A percentile compares a stretch with the other conserved stretches of the same genome.
Conservation (phyloP, 768 basidiomycete genomes). For the Boletus tylopilopsis region DNA sequence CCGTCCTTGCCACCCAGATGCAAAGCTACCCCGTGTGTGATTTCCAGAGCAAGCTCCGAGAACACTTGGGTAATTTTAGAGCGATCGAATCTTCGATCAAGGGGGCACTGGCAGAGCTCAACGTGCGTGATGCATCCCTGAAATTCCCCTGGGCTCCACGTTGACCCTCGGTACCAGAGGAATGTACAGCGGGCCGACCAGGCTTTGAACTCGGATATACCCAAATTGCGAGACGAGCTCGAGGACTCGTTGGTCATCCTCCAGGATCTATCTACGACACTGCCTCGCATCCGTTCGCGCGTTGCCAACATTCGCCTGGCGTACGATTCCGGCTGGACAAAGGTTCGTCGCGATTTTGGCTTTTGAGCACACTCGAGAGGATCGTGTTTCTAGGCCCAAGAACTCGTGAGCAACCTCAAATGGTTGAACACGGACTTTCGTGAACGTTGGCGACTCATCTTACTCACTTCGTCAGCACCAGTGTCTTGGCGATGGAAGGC, state of each 20-base stretch:
- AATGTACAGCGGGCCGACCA: constrained; percentile 57
- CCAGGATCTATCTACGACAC: constrained; percentile 49
- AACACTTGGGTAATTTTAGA: constrained; percentile 70
- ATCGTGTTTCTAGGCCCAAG: constrained; percentile 46
- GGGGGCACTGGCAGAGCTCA: constrained; percentile 57
- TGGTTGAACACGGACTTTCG: constrained; percentile 82
- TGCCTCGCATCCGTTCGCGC: constrained; percentile 61
- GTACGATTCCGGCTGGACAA: constrained; percentile 68
- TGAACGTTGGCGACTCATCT: constrained; percentile 68
- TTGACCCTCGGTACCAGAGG: constrained; percentile 44
- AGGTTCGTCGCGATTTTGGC: constrained; percentile 38
- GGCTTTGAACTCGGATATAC: constrained; percentile 55
- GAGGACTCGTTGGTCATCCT: constrained; percentile 59
- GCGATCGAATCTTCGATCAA: constrained; percentile 68
- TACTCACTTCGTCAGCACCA: constrained; percentile 70
- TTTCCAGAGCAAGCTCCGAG: constrained; percentile 56
- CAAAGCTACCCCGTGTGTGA: too few species aligned
- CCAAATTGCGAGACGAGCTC: constrained; percentile 57
- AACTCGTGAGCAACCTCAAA: constrained; percentile 57
- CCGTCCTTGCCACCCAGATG: not conserved
- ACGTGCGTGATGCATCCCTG: constrained; percentile 37
- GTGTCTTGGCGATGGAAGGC: constrained; percentile 71
- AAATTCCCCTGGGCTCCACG: too few species aligned
- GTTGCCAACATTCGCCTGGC: constrained; percentile 58
- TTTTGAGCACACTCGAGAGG: not conserved